Percentiles rank a stretch among this genome's conserved stretches.
phyloP scores from a whole-genome alignment of 176 grass and related monocot species.

The Lolium perenne region DNA sequence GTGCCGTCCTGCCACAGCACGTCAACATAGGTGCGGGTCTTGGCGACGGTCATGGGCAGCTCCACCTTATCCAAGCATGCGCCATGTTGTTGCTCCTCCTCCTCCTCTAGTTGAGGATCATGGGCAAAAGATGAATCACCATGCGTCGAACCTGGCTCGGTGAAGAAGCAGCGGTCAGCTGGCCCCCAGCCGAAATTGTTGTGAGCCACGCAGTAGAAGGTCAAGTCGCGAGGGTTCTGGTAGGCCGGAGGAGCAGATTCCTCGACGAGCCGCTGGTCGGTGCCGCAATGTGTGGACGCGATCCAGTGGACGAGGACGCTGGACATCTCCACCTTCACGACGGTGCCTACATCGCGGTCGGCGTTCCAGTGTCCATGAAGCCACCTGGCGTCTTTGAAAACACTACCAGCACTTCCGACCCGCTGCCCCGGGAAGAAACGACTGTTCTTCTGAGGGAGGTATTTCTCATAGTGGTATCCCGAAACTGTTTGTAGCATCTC shows the following conservation, averaged over 20 bases:
- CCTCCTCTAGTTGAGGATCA: not conserved
- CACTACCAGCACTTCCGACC: not conserved
- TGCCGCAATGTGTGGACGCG: not conserved
- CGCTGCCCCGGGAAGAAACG: not conserved
- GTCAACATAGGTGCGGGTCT: not conserved
- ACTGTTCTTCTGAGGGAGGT: not conserved
- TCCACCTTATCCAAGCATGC: not conserved
- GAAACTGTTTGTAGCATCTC: fast-evolving
- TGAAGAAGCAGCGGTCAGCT: constrained; percentile 11
- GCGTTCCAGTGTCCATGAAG: not conserved
- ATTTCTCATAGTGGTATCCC: not conserved
- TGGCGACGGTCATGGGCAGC: not conserved
- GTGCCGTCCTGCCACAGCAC: constrained; percentile 25
- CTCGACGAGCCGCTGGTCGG: not conserved
- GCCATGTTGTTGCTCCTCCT: not conserved
- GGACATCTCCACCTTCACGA: not conserved
- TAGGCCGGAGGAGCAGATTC: not conserved
- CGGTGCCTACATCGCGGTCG: constrained; percentile 6
- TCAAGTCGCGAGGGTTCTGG: not conserved
- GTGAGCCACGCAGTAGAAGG: not conserved
- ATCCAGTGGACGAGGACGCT: constrained; percentile 26
- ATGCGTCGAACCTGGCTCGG: not conserved
- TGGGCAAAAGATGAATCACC: not conserved
- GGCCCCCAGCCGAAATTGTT: not conserved
- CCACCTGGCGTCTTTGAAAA: constrained; percentile 9